phyloP scores from a whole-genome alignment of 495 filamentous ascomycete species.

The Penicillium turbatum region DNA sequence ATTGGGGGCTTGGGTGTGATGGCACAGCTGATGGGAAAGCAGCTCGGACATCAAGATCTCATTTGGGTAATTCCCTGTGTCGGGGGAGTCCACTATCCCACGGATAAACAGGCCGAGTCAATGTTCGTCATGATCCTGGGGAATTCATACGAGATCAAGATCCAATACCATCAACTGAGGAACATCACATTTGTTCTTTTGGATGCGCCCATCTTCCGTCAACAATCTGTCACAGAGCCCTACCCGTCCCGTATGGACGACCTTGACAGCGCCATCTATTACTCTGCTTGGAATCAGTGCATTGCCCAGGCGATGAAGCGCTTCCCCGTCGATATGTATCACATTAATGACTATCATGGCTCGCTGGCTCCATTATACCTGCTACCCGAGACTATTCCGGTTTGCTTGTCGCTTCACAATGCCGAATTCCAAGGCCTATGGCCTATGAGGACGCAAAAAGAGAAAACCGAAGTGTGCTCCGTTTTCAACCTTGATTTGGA shows the following conservation, averaged over 20 bases:
- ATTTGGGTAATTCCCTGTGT: slow-evolving; percentile 78
- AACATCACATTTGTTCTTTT: slow-evolving; percentile 73
- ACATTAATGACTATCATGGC: slow-evolving; percentile 80
- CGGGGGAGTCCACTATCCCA: slow-evolving; percentile 62
- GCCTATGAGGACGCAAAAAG: slow-evolving; percentile 66
- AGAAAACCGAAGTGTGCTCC: slow-evolving; percentile 63
- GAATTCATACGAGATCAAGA: slow-evolving; percentile 57
- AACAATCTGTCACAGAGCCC: slow-evolving; percentile 62
- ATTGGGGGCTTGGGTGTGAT: slow-evolving; percentile 69
- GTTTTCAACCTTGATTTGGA: slow-evolving; percentile 60
- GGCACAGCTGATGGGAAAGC: slow-evolving; percentile 68
- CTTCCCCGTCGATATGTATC: slow-evolving; percentile 66
- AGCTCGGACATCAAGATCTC: slow-evolving; percentile 62
- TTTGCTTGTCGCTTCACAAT: slow-evolving; percentile 56
- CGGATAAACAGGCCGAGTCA: slow-evolving; percentile 54
- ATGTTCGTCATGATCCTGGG: slow-evolving; percentile 65
- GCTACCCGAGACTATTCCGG: slow-evolving; percentile 53
- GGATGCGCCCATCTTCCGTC: slow-evolving; percentile 66
- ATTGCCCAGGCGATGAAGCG: slow-evolving; percentile 59
- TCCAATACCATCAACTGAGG: slow-evolving; percentile 60
- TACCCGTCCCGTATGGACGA: slow-evolving; percentile 75
- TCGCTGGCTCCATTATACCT: slow-evolving; percentile 68
- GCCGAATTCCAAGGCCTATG: slow-evolving; percentile 73
- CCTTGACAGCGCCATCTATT: slow-evolving; percentile 66
- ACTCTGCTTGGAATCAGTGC: slow-evolving; percentile 71